phyloP scores from a whole-genome alignment of 2,329 filamentous ascomycete genomes.

The Talaromyces funiculosus region DNA sequence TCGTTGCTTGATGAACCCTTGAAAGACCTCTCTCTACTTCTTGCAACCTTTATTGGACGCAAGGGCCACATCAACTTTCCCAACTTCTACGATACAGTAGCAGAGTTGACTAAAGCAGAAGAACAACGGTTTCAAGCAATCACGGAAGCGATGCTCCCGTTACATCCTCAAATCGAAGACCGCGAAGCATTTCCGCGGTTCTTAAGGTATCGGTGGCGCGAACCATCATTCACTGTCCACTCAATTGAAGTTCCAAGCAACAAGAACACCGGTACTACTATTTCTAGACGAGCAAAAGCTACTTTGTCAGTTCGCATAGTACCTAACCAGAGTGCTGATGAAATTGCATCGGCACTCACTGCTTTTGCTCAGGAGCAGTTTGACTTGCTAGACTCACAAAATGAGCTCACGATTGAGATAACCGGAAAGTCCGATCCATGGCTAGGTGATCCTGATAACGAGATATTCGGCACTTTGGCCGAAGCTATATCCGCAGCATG shows the following conservation, averaged over 20 bases:
- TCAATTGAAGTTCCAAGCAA: constrained; percentile 80
- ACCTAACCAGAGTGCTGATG: constrained; percentile 80
- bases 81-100: constrained; percentile 79
- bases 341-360: constrained; percentile 64
- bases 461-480: constrained; percentile 85
- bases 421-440: constrained; percentile 94
- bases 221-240: constrained; percentile 91
- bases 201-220: constrained; percentile 90
- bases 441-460: constrained; percentile 85
- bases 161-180: constrained; percentile 60
- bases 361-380: constrained; percentile 68
- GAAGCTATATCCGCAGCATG: constrained; percentile 79
- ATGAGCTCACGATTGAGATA: constrained; percentile 73
- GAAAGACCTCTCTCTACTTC: constrained; percentile 78
- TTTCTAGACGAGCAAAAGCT: constrained; percentile 82
- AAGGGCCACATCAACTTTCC: constrained; percentile 80
- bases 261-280: constrained; percentile 73
- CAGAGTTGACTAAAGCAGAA: constrained; percentile 68
- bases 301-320: constrained; percentile 87
- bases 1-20: constrained; percentile 83
- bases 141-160: constrained; percentile 65
- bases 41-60: constrained; percentile 74
- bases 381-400: constrained; percentile 67
- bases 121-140: constrained; percentile 80
- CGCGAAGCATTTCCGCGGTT: constrained; percentile 70